Percentiles rank a stretch among this genome's conserved stretches.
These are phyloP conservation scores for Protomyces lactucae-debilis DNA, from an alignment of 1,139 yeast species.

Conservation along the genomic window DNA sequence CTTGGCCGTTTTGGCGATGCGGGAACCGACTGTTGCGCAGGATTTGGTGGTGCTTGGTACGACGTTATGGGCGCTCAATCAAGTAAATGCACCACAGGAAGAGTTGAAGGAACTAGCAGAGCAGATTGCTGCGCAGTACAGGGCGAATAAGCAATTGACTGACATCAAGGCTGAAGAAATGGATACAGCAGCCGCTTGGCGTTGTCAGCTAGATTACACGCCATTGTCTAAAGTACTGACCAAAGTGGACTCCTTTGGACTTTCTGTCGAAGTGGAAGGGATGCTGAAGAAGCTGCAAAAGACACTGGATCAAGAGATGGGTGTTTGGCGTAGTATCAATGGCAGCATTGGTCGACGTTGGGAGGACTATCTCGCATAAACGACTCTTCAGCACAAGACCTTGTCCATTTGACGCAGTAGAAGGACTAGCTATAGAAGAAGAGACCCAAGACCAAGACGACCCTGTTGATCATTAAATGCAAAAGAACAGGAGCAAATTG, in stretches of 20 bases:
- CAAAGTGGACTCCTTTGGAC: no score
- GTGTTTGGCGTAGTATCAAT: neutral
- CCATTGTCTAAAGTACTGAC: neutral
- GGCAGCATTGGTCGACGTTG: neutral
- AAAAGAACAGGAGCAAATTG: neutral
- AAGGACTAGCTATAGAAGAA: neutral
- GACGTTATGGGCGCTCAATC: neutral
- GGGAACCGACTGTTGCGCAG: neutral
- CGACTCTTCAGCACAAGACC: neutral
- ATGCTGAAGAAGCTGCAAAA: neutral
- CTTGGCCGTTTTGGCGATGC: neutral
- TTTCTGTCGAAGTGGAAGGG: neutral
- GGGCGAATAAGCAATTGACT: neutral
- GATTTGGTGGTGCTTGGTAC: neutral
- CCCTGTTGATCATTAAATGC: no score
- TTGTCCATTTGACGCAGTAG: neutral
- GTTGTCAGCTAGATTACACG: neutral
- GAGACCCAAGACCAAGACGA: neutral
- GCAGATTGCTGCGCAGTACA: neutral
- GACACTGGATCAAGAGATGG: neutral
- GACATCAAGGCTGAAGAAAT: neutral
- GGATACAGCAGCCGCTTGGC: neutral
- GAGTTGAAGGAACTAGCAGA: neutral
- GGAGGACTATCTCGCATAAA: neutral
- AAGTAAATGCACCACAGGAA: neutral